phyloP scores from a whole-genome alignment of 495 filamentous ascomycete species.

The Tricharina praecox region DNA sequence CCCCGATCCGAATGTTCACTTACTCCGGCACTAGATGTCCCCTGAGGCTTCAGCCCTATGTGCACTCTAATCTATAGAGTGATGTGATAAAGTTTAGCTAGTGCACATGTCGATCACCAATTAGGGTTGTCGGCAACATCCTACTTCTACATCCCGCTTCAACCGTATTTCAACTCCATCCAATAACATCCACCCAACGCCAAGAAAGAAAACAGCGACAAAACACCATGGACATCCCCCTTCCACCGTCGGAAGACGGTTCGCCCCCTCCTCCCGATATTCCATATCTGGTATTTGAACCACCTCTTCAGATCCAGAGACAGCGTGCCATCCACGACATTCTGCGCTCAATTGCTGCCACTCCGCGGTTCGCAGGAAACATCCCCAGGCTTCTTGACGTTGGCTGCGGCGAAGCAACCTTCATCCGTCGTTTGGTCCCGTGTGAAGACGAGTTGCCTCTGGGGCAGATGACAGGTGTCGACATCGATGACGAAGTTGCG shows the following conservation, averaged over 20 bases:
- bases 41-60: too few relatives aligned
- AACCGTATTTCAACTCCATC: not conserved
- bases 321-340: slow-evolving; percentile 14
- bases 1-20: too few relatives aligned
- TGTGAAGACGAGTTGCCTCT: slow-evolving; percentile 22
- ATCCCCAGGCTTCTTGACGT: slow-evolving; percentile 21
- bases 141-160: not conserved
- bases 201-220: not conserved
- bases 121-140: too few relatives aligned
- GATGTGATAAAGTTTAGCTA: not conserved
- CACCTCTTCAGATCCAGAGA: slow-evolving; percentile 20
- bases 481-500: slow-evolving; percentile 16
- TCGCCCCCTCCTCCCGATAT: not conserved
- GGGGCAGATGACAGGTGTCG: slow-evolving; percentile 18
- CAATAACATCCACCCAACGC: not conserved
- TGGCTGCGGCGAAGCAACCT: slow-evolving; percentile 18
- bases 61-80: not conserved
- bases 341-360: slow-evolving; percentile 6
- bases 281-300: slow-evolving; percentile 14
- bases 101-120: not conserved
- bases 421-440: slow-evolving; percentile 16
- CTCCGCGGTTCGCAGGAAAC: slow-evolving; percentile 7
- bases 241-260: not conserved
- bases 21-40: too few relatives aligned
- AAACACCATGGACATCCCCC: not conserved